Percentiles rank a stretch among this genome's conserved stretches.
Evolutionary conservation across 2,329 filamentous ascomycete genomes (phyloP).

Genomic region (Beauveria sp.): DNA sequence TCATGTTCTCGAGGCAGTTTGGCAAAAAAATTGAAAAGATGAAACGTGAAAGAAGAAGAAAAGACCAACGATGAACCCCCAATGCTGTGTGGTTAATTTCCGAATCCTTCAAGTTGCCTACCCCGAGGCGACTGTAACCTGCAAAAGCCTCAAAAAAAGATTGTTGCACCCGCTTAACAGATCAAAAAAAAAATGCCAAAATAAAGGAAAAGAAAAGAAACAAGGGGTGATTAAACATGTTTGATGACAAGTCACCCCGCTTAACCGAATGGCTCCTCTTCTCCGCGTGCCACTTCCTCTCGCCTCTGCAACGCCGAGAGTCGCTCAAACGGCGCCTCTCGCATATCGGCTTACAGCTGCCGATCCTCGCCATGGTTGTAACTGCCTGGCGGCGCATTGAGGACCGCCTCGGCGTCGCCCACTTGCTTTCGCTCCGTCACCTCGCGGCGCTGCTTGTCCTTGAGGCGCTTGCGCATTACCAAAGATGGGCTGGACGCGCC

Average conservation of each 20-base stretch:
- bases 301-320: no score
- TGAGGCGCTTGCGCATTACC: conserved; percentile 57
- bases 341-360: conserved; percentile 23
- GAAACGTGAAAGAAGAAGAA: background rate
- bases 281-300: background rate
- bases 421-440: conserved; percentile 84
- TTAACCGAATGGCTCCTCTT: background rate
- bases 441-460: conserved; percentile 47
- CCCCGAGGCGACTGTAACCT: background rate
- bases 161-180: conserved; percentile 3
- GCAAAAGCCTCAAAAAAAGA: background rate
- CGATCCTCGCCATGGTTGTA: conserved; percentile 22
- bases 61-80: background rate
- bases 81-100: background rate
- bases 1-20: background rate
- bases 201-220: background rate
- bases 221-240: background rate
- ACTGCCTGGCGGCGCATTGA: conserved; percentile 44
- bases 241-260: conserved; percentile 12
- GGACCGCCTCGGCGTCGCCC: conserved; percentile 73
- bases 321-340: no score
- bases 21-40: background rate
- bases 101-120: background rate
- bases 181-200: conserved; percentile 4
- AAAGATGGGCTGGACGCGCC: conserved; percentile 23